These are phyloP conservation scores for Venturia nashicola DNA, from an alignment of 2,329 filamentous ascomycete genomes.

Conservation along the genomic window DNA sequence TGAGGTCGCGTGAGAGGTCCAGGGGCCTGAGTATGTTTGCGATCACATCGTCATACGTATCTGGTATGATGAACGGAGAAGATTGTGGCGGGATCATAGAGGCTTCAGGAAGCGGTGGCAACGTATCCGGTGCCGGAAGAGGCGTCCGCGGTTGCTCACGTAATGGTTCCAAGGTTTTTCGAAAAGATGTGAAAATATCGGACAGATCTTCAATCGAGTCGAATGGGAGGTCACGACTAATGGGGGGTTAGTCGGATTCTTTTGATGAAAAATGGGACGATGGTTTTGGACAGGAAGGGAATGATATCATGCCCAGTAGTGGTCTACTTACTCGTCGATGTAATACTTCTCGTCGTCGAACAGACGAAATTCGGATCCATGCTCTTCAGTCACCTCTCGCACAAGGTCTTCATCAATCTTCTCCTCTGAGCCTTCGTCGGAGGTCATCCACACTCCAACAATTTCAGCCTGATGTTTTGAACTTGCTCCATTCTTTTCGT, in stretches of 20 bases:
- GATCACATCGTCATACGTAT: slow-evolving; percentile 40
- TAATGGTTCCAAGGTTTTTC: slow-evolving; percentile 61
- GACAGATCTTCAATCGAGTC: slow-evolving; percentile 47
- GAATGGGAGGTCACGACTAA: slow-evolving; percentile 54
- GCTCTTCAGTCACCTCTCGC: slow-evolving; percentile 37
- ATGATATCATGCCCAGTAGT: neutral
- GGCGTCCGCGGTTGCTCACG: slow-evolving; percentile 48
- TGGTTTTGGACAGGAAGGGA: neutral
- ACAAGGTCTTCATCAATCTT: slow-evolving; percentile 49
- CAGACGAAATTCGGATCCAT: slow-evolving; percentile 47
- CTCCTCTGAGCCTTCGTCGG: slow-evolving; percentile 59
- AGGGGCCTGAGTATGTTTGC: slow-evolving; percentile 47
- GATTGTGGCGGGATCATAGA: slow-evolving; percentile 43
- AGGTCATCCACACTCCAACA: slow-evolving; percentile 60
- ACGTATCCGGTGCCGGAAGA: slow-evolving; percentile 39
- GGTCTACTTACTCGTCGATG: slow-evolving; percentile 55
- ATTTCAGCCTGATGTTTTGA: slow-evolving; percentile 32
- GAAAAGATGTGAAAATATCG: slow-evolving; percentile 64
- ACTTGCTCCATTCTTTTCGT: slow-evolving; percentile 10
- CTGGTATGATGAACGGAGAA: slow-evolving; percentile 51
- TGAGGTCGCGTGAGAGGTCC: slow-evolving; percentile 31
- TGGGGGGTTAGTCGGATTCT: neutral
- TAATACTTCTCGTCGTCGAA: slow-evolving; percentile 70
- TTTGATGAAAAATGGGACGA: neutral
- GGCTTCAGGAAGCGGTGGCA: slow-evolving; percentile 46